Conservation (phyloP, 2,329 filamentous ascomycete genomes). For the Fusarium sulawesiense region DNA sequence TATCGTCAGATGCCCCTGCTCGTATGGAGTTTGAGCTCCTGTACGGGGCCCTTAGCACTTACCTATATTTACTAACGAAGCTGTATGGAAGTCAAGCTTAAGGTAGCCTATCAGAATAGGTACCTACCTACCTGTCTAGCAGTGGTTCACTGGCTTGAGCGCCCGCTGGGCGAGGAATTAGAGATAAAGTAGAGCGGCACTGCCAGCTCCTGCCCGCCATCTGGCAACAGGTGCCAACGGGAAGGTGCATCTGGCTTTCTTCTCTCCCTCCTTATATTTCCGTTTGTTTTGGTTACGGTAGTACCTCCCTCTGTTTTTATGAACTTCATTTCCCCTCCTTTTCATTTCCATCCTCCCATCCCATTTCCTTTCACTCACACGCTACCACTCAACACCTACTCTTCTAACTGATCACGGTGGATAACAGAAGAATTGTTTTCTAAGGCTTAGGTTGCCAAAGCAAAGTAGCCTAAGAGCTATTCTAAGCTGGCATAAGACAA, state of each 20-base stretch:
- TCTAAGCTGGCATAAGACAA: no score
- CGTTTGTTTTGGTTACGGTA: background rate
- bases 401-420: no score
- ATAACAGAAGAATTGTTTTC: no score
- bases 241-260: conserved; percentile 11
- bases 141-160: conserved; percentile 14
- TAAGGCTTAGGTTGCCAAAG: no score
- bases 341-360: background rate
- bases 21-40: background rate
- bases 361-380: no score
- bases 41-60: background rate
- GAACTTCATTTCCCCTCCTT: background rate
- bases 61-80: background rate
- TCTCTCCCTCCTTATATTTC: background rate
- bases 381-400: no score
- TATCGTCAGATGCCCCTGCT: background rate
- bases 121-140: background rate
- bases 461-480: no score
- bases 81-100: background rate
- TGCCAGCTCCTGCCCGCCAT: conserved; percentile 12
- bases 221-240: conserved; percentile 7
- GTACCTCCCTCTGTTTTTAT: background rate
- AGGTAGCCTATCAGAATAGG: background rate
- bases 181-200: background rate
- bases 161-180: background rate